phyloP scores from a whole-genome alignment of 2,329 filamentous ascomycete species.

The Fusarium sp. region DNA sequence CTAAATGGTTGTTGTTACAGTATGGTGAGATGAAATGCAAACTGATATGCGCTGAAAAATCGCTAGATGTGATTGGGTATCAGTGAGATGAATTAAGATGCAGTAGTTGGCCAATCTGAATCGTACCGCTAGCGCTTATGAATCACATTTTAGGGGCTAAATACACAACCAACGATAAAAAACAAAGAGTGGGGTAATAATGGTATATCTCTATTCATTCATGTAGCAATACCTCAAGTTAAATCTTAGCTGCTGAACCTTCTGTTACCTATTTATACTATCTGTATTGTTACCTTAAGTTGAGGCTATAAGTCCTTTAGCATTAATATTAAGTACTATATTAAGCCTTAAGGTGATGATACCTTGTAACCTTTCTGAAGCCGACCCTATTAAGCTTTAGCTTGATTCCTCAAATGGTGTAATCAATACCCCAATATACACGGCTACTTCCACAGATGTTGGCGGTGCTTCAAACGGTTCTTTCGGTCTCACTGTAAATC shows the following conservation, averaged over 20 bases:
- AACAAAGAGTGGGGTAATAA: background rate
- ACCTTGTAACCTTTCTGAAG: background rate
- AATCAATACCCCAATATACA: background rate
- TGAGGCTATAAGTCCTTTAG: background rate
- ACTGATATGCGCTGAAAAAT: too few relatives aligned
- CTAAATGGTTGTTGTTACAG: too few relatives aligned
- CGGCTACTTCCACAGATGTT: background rate
- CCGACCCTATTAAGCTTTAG: background rate
- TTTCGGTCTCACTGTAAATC: background rate
- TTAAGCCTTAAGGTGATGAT: background rate
- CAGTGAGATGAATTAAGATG: too few relatives aligned
- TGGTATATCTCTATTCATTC: background rate
- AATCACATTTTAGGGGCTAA: too few relatives aligned
- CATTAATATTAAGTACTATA: background rate
- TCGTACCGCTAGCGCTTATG: too few relatives aligned
- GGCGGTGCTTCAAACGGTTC: rapidly evolving
- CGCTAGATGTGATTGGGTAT: too few relatives aligned
- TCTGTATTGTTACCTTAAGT: background rate
- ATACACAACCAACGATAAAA: background rate
- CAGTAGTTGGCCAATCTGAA: too few relatives aligned
- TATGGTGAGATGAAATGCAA: too few relatives aligned
- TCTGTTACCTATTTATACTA: background rate
- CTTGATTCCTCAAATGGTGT: background rate
- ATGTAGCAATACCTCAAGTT: background rate
- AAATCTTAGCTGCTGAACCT: background rate